These are phyloP conservation scores for Paraglomus occultum DNA, from an alignment of 192 early-diverging fungal species.

Conservation along the genomic window DNA sequence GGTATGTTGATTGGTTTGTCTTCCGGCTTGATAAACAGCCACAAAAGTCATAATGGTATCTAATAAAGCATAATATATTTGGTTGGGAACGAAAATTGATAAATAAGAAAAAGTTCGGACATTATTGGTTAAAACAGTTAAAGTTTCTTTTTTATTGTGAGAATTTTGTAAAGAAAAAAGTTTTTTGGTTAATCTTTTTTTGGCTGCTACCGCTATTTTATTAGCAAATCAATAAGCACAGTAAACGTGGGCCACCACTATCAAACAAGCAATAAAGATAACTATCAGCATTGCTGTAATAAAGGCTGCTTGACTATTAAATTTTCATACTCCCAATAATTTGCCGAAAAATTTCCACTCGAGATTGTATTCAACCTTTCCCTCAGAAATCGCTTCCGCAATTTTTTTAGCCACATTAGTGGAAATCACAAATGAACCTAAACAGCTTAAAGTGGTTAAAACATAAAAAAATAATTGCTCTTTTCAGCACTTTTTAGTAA, in stretches of 20 bases:
- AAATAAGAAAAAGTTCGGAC: neutral
- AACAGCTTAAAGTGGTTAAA: slow-evolving; percentile 10
- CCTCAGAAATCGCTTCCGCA: neutral
- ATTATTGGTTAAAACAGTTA: slow-evolving; percentile 9
- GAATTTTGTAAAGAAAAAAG: neutral
- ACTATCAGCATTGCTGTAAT: neutral
- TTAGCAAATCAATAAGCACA: slow-evolving; percentile 2
- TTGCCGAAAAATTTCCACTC: slow-evolving; percentile 2
- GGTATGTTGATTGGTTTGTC: neutral
- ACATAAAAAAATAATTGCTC: slow-evolving; percentile 9
- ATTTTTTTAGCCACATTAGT: neutral
- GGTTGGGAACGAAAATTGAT: neutral
- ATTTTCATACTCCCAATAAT: neutral
- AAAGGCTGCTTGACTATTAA: neutral
- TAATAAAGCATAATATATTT: slow-evolving; percentile 8
- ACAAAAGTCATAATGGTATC: neutral
- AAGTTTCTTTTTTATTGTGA: neutral
- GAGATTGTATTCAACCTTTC: neutral
- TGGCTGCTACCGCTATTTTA: neutral
- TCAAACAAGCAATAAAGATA: neutral
- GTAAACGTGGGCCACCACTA: slow-evolving; percentile 8
- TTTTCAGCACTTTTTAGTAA: slow-evolving; percentile 5
- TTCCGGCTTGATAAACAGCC: neutral
- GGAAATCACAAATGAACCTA: neutral
- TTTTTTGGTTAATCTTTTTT: slow-evolving; percentile 1